Evolutionary conservation across 129 eudicot genomes (phyloP), one percentile per base, ranked within the genome.

Genomic region (Heracleum sosnowskyi): DNA sequence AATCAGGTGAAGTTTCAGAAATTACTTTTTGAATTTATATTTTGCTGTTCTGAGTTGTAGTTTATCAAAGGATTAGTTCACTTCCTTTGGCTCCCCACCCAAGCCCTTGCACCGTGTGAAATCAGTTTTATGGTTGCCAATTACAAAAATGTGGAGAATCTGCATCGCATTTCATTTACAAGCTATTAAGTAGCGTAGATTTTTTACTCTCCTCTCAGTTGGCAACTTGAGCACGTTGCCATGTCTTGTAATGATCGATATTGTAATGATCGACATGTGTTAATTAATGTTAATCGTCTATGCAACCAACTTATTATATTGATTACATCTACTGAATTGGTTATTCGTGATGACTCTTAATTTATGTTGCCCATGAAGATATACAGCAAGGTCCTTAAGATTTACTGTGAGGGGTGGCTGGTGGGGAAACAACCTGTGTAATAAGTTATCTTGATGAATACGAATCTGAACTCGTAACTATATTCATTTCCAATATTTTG

Each of bases 1-100:
- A 88, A 89, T 83, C 97, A 95, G 97, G 98, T 91, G 68, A 37
- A 55, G 20, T 73, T 37, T 76, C 64, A 33, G n/a, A 47, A 53
- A 26, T 39, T 1, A 34, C 28, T 31, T 7, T 72, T 57, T 78
- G 33, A 69, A 34, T 37, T 17, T 76, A n/a, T 16, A 63, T 63
- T 57, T 63, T 63, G 70, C 40, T 41, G 6, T 53, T 78, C 28
- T 63, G 71, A 26, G 8, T 42, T 64, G 24, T n/a, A 35, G 46
- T 33, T 33, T 29, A 7, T 26, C 20, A 2, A 26, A 28, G 70
- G 70, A 63, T 37, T 26, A 63, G 8, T 28, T 63, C 36, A 63
- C 69, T 12, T 12, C 36, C 35, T 53, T 53, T n/a, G 2, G 64
- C 16, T 18, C 11, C 35, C 69, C 35, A 62, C 33, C 35, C 6